Base-by-base conservation (phyloP, 2,329 filamentous ascomycete species). In the Calonectria naviculata region DNA sequence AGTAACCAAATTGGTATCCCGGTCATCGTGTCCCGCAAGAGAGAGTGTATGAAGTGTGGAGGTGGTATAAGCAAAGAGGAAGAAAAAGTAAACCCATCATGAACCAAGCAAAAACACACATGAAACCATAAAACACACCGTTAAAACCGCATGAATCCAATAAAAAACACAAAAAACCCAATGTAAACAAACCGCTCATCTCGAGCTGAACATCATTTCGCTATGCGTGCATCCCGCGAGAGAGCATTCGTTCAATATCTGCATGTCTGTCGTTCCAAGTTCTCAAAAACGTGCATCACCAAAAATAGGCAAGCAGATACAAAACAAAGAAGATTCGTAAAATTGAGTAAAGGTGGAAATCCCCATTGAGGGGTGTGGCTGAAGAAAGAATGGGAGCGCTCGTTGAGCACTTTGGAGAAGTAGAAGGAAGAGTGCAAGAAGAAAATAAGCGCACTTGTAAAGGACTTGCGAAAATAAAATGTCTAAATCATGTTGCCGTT, bases 401-500 rank as follows among this genome's bases (percentile, higher is more conserved):
- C 65, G 31, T 36, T 62, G 52, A 56, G 47, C 44, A 41, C 21
- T 62, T 62, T 52, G 56, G 56, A 63, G 54, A 24, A 29, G 65
- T 74, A 49, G 49, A 67, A 65, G 60, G n/a, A 42, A 24, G 41
- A 15, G 26, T 34, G 36, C 36, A 31, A 24, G 28, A 49, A 19
- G 36, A 54, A 24, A 49, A 65, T 4, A 47, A 31, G 66, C 42
- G 21, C 7, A 46, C 9, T 19, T 44, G n/a, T 24, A 24, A 9
- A 46, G 13, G 42, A 10, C 12, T 10, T 7, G 13, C 13, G 41
- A 67, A 29, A 47, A 34, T 61, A 54, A 42, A 49, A 38, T 63
- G 34, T 65, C 78, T 83, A 93, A 79, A 93, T 92, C 90, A 92
- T 93, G 83, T 91, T 93, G 52, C 94, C 94, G 80, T 96, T 96